Percentiles rank a stretch among this genome's conserved stretches.
These are phyloP conservation scores for Penicillium vulpinum DNA, from an alignment of 2,329 filamentous ascomycete genomes.

Conservation along the genomic window DNA sequence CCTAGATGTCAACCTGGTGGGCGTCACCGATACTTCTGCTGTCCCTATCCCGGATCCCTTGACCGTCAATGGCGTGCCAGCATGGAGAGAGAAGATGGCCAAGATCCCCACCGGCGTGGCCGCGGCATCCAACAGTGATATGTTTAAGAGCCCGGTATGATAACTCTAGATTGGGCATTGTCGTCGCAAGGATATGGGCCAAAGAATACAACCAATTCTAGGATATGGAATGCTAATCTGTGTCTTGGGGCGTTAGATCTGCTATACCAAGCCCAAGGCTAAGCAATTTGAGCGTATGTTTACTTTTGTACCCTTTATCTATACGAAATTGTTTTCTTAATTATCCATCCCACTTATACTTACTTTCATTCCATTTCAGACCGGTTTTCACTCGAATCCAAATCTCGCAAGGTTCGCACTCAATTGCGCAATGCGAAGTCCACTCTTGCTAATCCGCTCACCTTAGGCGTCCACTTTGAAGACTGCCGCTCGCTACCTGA, in stretches of 20 bases:
- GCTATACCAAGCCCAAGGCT: conserved; percentile 67
- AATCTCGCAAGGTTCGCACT: conserved; percentile 45
- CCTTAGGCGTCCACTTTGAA: conserved; percentile 72
- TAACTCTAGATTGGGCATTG: conserved; percentile 3
- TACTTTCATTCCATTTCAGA: conserved; percentile 29
- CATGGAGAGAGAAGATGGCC: conserved; percentile 66
- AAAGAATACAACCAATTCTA: not conserved
- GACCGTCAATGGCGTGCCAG: conserved; percentile 66
- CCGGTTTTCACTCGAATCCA: conserved; percentile 64
- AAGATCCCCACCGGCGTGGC: conserved; percentile 74
- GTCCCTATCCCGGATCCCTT: conserved; percentile 48
- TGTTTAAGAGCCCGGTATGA: conserved; percentile 74
- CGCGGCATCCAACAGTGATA: conserved; percentile 73
- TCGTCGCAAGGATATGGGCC: not conserved
- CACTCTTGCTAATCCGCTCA: not conserved
- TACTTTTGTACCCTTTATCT: not conserved
- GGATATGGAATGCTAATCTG: conserved; percentile 13
- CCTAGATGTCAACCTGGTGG: conserved; percentile 33
- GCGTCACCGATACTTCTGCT: conserved; percentile 39
- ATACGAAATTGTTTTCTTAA: not conserved
- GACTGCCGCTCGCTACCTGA: conserved; percentile 74
- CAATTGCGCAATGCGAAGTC: not conserved
- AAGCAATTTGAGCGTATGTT: conserved; percentile 81
- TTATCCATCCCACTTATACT: not conserved
- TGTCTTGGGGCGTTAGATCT: conserved; percentile 32